Base-by-base conservation (phyloP, 768 basidiomycete species). In the Amanita pseudoporphyria region DNA sequence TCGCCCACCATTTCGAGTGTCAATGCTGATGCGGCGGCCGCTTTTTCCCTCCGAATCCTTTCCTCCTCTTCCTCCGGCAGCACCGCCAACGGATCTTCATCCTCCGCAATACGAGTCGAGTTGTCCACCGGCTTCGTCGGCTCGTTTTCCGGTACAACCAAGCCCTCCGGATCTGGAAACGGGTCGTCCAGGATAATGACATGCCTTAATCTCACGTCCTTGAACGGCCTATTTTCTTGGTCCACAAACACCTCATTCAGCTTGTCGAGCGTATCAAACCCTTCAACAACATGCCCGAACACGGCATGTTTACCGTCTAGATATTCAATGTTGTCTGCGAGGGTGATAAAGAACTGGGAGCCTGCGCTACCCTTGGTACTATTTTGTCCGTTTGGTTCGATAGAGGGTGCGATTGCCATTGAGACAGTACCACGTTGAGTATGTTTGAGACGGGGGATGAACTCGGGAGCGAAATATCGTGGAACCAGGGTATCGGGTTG, bases 1-100 rank as follows among this genome's bases (percentile, higher is more conserved):
- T 99, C 96, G 28, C 96, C 96, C 50, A 99, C 95, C 96, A 99
- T 99, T 66, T 99, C 96, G 45, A 99, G 78, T 3, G 96, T 98
- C 33, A 99, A 71, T 0, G 96, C 96, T 39, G 93, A 92, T 0
- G 95, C 92, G 1, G 80, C 81, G 0, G 96, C 95, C 0, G 93
- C 92, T 46, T 86, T 84, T 66, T 85, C 79, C n/a, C 93, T 81
- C 19, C 86, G 79, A 37, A 81, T 71, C 2, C 72, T 76, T 56
- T 94, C 95, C 42, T 82, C 82, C 53, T 94, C 87, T 53, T 92
- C 92, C 55, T 90, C 89, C 1, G 90, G 86, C 9, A 91, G 60
- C 1, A 84, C 82, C 22, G 80, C 79, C 9, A 91, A 70, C 0
- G 88, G 86, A 58, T 95, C 87, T 68, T 99, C 96, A 62, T 95